A percentile compares a stretch with the other conserved stretches of the same genome.
These are phyloP conservation scores for Elymus sibiricus DNA, from an alignment of 176 grass and related monocot genomes.

Conservation along the genomic window DNA sequence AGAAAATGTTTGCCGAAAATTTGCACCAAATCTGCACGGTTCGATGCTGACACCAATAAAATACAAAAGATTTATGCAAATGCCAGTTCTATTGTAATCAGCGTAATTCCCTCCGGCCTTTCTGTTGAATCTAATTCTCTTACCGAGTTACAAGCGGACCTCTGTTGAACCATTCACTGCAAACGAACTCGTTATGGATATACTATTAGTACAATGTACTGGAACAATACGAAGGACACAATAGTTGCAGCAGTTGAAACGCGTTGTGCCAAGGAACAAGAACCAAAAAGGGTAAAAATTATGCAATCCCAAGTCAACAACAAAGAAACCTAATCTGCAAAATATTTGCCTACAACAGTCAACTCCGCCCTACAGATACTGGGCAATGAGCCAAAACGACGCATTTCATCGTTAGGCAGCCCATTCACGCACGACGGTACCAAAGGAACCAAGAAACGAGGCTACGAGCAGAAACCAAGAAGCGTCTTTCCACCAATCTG, in stretches of 20 bases:
- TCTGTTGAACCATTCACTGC: not conserved
- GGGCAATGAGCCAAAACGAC: not conserved
- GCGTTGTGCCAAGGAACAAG: not conserved
- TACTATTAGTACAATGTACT: not conserved
- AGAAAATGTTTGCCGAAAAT: not conserved
- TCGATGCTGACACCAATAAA: not conserved
- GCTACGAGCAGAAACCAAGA: not conserved
- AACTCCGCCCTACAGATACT: not conserved
- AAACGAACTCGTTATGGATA: not conserved
- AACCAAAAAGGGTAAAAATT: not conserved
- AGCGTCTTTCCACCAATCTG: not conserved
- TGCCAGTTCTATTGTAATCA: not conserved
- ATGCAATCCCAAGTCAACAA: not conserved
- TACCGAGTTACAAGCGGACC: not conserved
- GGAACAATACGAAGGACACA: not conserved
- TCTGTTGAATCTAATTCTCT: not conserved
- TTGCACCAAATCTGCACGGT: not conserved
- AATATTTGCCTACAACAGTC: not conserved
- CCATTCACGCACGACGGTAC: not conserved
- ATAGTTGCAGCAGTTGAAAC: not conserved
- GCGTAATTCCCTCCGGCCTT: not conserved
- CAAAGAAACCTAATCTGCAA: not conserved
- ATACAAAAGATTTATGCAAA: not conserved
- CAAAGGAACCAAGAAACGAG: not conserved
- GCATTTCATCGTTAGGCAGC: not conserved